Base-by-base conservation (phyloP, 805 yeast species). In the Ogataea parapolymorpha region DNA sequence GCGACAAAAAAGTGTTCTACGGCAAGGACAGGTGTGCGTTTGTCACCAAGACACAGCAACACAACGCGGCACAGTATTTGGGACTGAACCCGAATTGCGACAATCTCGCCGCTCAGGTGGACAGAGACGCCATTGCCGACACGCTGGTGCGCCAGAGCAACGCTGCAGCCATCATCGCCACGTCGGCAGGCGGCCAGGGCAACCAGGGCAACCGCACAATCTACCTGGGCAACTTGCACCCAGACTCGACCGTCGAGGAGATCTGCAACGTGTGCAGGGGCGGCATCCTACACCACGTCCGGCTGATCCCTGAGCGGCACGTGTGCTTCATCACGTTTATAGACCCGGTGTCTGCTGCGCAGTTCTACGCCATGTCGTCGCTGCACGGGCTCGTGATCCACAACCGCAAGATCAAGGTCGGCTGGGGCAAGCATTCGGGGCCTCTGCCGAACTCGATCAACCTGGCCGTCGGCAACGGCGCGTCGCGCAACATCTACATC, bases 381-480 rank as follows among this genome's bases (percentile, higher is more conserved):
- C 70, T 89, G 49, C 95, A 89, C 58, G 96, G 96, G 1, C 70
- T 91, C 45, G 77, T 89, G 14, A 84, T 91, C 45, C 95, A 86
- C 59, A 83, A 82, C 60, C 75, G 95, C 55, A 76, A 90, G 55
- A 83, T 91, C 51, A 87, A 86, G 61, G 89, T 91, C 42, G 96
- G 97, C 15, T 91, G 99, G 98, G 99, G 98, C 34, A 90, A 88
- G 64, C 96, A 91, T 59, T 82, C 95, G 5, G 98, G 98, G 9
- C 89, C 95, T 1, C 71, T 91, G 49, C 82, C 95, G 9, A 85
- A 86, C 51, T 89, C 95, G 3, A 74, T 91, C 43, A 84, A 90
- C 6, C 68, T 85, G 42, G 97, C 97, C 0, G 96, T 90, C 18
- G 81, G 93, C 16, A 84, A 86, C 49, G 98, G 98, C 29, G 98